Conservation (phyloP, 345 rosid species). For the Streptanthus diversifolius region DNA sequence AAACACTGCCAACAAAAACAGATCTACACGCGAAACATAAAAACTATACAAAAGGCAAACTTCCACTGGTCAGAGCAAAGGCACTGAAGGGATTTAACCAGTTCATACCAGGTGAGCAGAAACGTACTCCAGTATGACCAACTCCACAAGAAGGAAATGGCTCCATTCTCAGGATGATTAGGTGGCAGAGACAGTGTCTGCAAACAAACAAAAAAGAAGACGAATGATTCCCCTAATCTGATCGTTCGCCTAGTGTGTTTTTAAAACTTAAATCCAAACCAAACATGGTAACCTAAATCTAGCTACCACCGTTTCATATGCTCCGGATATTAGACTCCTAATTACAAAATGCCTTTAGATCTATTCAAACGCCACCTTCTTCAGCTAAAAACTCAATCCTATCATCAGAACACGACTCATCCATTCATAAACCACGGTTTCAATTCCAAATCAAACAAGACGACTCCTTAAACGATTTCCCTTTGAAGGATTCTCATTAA, state of each 20-base stretch:
- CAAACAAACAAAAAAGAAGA: background rate
- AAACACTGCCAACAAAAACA: background rate
- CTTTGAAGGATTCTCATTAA: too few species aligned
- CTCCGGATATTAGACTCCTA: background rate
- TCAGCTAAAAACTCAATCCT: background rate
- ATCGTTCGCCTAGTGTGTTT: background rate
- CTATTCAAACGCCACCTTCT: background rate
- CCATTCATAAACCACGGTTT: background rate
- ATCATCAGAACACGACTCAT: background rate
- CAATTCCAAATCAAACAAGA: slow-evolving; percentile 11
- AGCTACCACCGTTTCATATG: background rate
- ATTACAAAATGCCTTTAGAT: background rate
- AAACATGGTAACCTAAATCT: slow-evolving; percentile 2
- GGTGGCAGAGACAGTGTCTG: slow-evolving; percentile 55
- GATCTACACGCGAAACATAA: background rate
- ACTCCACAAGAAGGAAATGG: slow-evolving; percentile 89
- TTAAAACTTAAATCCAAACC: background rate
- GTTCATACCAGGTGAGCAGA: slow-evolving; percentile 89
- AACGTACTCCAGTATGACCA: slow-evolving; percentile 99
- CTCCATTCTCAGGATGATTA: slow-evolving; percentile 48
- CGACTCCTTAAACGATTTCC: background rate
- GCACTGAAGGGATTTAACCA: background rate
- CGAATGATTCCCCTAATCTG: background rate
- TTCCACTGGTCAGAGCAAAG: background rate
- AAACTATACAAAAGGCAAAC: background rate